Evolutionary conservation across 2,329 filamentous ascomycete genomes (phyloP).

Genomic region (Phyllosticta paracitricarpa): DNA sequence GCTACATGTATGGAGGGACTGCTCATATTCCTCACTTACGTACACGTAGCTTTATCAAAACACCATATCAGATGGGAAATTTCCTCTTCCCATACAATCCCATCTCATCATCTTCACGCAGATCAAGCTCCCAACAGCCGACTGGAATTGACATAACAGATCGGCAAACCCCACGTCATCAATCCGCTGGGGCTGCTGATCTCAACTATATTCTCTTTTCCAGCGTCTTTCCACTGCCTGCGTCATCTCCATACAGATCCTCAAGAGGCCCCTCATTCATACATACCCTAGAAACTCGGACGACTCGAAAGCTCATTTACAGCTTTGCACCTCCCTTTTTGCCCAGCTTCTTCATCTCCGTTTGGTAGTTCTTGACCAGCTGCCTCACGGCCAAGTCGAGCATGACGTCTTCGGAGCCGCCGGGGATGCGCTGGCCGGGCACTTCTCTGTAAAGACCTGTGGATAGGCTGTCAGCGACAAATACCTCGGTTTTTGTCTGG

Average conservation of each 20-base stretch:
- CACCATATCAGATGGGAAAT: no score
- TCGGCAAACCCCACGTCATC: no score
- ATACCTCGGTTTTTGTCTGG: neutral
- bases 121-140: no score
- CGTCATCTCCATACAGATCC: neutral
- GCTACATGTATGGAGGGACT: no score
- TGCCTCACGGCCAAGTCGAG: conserved; percentile 60
- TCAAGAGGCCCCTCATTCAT: neutral
- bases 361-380: conserved; percentile 58
- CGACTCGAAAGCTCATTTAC: conserved; percentile 14
- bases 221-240: neutral
- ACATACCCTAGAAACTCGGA: neutral
- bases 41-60: no score
- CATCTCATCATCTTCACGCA: no score
- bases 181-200: no score
- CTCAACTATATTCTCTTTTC: no score
- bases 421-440: conserved; percentile 51
- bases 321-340: conserved; percentile 34
- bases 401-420: conserved; percentile 64
- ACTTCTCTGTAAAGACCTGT: conserved; percentile 55
- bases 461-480: neutral
- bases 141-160: no score
- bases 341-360: conserved; percentile 43
- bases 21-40: no score
- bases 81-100: no score